Conservation (phyloP, 305 asterid species). For the Fraxinus dipetala region DNA sequence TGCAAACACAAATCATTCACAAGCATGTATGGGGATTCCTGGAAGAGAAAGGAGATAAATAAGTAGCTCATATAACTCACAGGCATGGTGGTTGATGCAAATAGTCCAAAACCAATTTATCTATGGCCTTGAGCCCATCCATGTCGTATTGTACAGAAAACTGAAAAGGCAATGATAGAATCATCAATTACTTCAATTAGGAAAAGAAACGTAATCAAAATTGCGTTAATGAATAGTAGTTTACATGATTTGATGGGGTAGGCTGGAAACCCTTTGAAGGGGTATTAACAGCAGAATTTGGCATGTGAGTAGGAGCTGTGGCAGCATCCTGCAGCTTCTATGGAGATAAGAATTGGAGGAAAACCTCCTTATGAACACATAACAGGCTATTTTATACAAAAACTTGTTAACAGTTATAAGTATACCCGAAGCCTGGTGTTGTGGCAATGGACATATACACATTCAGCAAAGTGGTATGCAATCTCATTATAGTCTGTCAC, state of each 20-base stretch:
- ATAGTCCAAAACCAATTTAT: constrained; percentile 44
- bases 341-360: constrained; percentile 6
- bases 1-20: neutral
- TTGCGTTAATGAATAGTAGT: constrained; percentile 12
- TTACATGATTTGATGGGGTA: constrained; percentile 50
- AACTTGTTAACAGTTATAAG: constrained; percentile 14
- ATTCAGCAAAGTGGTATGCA: constrained; percentile 74
- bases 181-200: constrained; percentile 11
- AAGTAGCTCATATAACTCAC: constrained; percentile 50
- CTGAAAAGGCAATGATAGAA: constrained; percentile 37
- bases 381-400: neutral
- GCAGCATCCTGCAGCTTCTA: constrained; percentile 57
- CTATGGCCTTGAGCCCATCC: constrained; percentile 46
- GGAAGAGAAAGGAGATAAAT: constrained; percentile 14
- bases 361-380: neutral
- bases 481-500: constrained; percentile 74
- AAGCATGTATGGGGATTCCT: constrained; percentile 15
- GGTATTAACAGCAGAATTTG: constrained; percentile 53
- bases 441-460: constrained; percentile 73
- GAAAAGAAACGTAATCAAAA: constrained; percentile 7
- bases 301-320: constrained; percentile 39
- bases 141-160: constrained; percentile 39
- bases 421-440: constrained; percentile 67
- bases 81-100: constrained; percentile 59
- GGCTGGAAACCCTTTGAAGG: constrained; percentile 65